Evolutionary conservation across 2,329 filamentous ascomycete genomes (phyloP), one percentile per base, ranked within the genome.

Genomic region (Scedosporium boydii): DNA sequence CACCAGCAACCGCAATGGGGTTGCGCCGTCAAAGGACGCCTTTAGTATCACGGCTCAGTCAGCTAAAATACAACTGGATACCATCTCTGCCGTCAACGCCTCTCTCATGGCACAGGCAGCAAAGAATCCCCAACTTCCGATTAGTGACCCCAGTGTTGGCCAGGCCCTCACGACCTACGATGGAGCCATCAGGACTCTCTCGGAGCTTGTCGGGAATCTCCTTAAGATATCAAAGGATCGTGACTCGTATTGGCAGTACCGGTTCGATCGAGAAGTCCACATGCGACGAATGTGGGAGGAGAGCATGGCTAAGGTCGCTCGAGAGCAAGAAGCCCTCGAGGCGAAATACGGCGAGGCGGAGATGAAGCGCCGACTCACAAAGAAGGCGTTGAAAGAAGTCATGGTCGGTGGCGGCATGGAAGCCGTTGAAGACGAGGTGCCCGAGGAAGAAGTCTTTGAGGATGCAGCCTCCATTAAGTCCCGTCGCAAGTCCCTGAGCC

Each of bases 241-340:
- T 60, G 95, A 99, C 74, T 87, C 91, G 0, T 96, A 96, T 73
- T 99, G 95, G 95, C 93, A 98, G 73, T 96, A 96, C 72, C 87
- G 93, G 14, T 80, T 99, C 48, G 93, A 96, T 68, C 88, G 92
- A 61, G 95, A 99, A 76, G 87, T 88, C 53, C 91, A 96, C 71
- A 88, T 98, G 76, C 87, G 95, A 44, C 88, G 90, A 64, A 90
- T 99, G 86, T 99, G 95, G 95, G 95, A 99, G 75, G 95, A 99
- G 70, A 98, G 93, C 75, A 97, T 99, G 95, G 92, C 95, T 9
- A 87, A 93, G 69, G 89, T 99, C n/a, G 95, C 93, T 18, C 87
- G 86, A 62, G 95, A 99, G 73, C 95, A 99, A 69, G 95, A 98
- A 74, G 85, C 92, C 60, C 82, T 99, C 1, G 91, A 98, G 72